phyloP scores from a whole-genome alignment of 495 filamentous ascomycete species.

The Aspergillus affinis region DNA sequence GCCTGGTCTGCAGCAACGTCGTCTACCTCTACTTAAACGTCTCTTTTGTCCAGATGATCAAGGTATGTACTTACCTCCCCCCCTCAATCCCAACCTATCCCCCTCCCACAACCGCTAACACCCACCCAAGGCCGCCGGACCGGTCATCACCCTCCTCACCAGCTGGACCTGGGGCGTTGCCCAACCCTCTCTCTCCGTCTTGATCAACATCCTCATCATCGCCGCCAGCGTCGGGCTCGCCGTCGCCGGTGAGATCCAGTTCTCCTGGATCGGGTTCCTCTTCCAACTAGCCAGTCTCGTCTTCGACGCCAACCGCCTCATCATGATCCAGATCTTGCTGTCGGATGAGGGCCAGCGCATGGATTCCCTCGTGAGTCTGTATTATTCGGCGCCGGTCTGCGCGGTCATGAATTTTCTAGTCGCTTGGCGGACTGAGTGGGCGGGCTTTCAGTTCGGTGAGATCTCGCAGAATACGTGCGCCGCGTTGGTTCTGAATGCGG shows the following conservation, averaged over 20 bases:
- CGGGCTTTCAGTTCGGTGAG: constrained; percentile 51
- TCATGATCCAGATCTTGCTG: constrained; percentile 74
- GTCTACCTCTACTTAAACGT: constrained; percentile 75
- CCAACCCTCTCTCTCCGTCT: constrained; percentile 55
- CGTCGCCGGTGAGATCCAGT: constrained; percentile 73
- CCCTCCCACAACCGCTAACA: not conserved
- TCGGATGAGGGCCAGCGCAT: constrained; percentile 70
- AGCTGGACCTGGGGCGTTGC: constrained; percentile 66
- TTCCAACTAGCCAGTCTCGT: constrained; percentile 69
- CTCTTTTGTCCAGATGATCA: constrained; percentile 82
- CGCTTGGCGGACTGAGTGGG: constrained; percentile 59
- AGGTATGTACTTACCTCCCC: constrained; percentile 44
- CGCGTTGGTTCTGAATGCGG: constrained; percentile 63
- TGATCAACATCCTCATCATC: constrained; percentile 71
- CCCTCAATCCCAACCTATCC: not conserved
- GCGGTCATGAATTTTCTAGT: constrained; percentile 72
- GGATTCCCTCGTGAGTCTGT: constrained; percentile 81
- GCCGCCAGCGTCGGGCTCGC: constrained; percentile 72
- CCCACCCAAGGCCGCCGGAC: constrained; percentile 55
- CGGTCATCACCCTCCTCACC: constrained; percentile 65
- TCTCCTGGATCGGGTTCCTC: constrained; percentile 65
- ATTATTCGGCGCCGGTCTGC: constrained; percentile 82
- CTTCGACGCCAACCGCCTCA: constrained; percentile 74
- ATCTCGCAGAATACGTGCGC: constrained; percentile 56
- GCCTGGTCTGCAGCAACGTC: constrained; percentile 70